A percentile compares a stretch with the other conserved stretches of the same genome.
These are phyloP conservation scores for Cystobasidium tubakii DNA, from an alignment of 768 basidiomycete species.

Conservation along the genomic window DNA sequence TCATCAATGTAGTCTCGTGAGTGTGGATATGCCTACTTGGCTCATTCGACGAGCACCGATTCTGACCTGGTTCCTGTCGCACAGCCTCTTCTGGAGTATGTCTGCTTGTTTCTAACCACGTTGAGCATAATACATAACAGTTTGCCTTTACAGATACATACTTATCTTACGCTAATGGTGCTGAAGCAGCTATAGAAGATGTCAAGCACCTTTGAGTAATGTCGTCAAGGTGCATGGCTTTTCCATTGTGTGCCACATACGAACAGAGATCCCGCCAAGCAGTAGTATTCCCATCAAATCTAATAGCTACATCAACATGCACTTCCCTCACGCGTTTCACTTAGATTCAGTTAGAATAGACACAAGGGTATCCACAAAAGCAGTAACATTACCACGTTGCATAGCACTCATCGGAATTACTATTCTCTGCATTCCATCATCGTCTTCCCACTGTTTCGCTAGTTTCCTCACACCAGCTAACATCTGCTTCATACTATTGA, in stretches of 20 bases:
- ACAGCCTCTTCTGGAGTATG: slow-evolving; percentile 29
- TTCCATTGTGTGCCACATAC: not conserved
- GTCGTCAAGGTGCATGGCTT: not conserved
- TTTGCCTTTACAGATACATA: slow-evolving; percentile 21
- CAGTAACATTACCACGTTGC: slow-evolving; percentile 70
- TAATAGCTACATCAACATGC: not conserved
- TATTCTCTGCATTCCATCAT: slow-evolving; percentile 29
- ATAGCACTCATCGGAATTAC: slow-evolving; percentile 82
- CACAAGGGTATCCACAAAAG: slow-evolving; percentile 64
- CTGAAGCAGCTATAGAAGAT: not conserved
- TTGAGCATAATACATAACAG: not conserved
- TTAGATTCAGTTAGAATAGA: slow-evolving; percentile 55
- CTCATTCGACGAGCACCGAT: not conserved
- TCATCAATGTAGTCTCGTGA: slow-evolving; percentile 69
- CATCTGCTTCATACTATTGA: slow-evolving; percentile 21
- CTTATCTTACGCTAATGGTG: slow-evolving; percentile 25
- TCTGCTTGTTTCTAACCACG: no score
- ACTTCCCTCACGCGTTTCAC: not conserved
- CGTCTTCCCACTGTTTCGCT: not conserved
- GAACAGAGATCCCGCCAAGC: not conserved
- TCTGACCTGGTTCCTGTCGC: not conserved
- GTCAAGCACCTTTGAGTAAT: slow-evolving; percentile 17
- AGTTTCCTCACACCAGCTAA: not conserved
- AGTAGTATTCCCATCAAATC: not conserved
- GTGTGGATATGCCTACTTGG: not conserved